phyloP scores from a whole-genome alignment of 495 filamentous ascomycete genomes.

The Penicillium goetzii region DNA sequence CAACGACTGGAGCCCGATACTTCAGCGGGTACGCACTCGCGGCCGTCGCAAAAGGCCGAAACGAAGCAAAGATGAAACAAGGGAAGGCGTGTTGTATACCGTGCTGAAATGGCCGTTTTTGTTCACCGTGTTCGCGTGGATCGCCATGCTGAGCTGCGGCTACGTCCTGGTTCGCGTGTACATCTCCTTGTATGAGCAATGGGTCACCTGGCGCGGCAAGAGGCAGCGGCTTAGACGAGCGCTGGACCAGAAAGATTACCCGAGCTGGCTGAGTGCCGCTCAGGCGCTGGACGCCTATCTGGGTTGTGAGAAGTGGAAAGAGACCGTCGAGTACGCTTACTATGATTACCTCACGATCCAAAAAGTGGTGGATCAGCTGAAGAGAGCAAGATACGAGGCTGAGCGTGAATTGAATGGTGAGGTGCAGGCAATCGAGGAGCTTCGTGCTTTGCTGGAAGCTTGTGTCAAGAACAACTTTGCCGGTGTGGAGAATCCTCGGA shows the following conservation, averaged over 20 bases:
- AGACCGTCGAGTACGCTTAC: constrained; percentile 87
- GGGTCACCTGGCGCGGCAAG: constrained; percentile 64
- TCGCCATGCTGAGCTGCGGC: constrained; percentile 64
- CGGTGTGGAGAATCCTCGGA: constrained; percentile 88
- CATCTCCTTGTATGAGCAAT: constrained; percentile 81
- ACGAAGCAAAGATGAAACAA: constrained; percentile 83
- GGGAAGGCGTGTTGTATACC: constrained; percentile 88
- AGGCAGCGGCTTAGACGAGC: constrained; percentile 69
- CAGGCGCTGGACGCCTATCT: constrained; percentile 79
- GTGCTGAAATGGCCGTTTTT: constrained; percentile 92
- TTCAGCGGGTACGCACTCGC: constrained; percentile 62
- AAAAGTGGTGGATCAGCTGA: constrained; percentile 75
- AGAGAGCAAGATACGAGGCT: constrained; percentile 59
- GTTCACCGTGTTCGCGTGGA: constrained; percentile 76
- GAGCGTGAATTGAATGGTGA: constrained; percentile 50
- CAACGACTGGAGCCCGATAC: constrained; percentile 85
- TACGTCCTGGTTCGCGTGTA: constrained; percentile 87
- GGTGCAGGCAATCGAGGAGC: constrained; percentile 65
- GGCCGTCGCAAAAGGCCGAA: constrained; percentile 46
- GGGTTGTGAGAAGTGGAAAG: constrained; percentile 85
- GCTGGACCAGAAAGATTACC: constrained; percentile 71
- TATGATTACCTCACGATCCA: constrained; percentile 85
- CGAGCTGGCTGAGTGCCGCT: constrained; percentile 79
- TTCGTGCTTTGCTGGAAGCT: constrained; percentile 76
- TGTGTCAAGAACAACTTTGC: constrained; percentile 98